Evolutionary conservation across 306 rosid genomes (phyloP), one percentile per base, ranked within the genome.

Genomic region (Inga oerstediana): DNA sequence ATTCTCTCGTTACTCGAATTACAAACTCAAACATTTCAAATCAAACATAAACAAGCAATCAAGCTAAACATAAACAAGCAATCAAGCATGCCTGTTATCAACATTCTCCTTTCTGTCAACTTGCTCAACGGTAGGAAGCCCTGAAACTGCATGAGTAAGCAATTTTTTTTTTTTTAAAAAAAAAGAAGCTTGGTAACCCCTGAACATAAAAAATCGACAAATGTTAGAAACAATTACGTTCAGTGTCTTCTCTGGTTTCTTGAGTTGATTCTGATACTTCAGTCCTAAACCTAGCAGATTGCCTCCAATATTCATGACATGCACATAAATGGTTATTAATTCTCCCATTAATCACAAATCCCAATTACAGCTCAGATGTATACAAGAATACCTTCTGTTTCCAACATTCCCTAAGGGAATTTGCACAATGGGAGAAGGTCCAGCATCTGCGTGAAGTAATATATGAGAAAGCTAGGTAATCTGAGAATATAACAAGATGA

Each of bases 351-450:
- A 22, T 72, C 45, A 45, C 69, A 87, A 78, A 62, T 34, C 65
- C 52, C 66, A 52, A 83, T 37, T 52, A 51, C 58, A 82, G 75
- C 52, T 75, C 70, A 76, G 48, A 73, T 16, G 27, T 24, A 65
- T 76, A 82, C 22, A 39, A 56, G 54, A 77, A 82, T 85, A 96
- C 99, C 97, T 93, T 77, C 85, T 84, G 80, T 87, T 84, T 78
- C 84, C 88, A 65, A 72, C 73, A 76, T 83, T 86, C 83, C 24
- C 87, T 15, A 79, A 81, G 58, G 54, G 86, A 80, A 78, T 81
- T 72, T 81, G 74, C 82, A 78, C 85, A 79, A 74, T 59, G 61
- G 62, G 66, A 66, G 84, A 76, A 76, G 90, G 83, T 84, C 56
- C 84, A 14, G 81, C 83, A 79, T 88, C 98, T 89, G 92, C 97